Percentiles rank a stretch among this genome's conserved stretches.
Evolutionary conservation across 2,329 filamentous ascomycete species (phyloP).

Genomic region (Shiraia sp.): DNA sequence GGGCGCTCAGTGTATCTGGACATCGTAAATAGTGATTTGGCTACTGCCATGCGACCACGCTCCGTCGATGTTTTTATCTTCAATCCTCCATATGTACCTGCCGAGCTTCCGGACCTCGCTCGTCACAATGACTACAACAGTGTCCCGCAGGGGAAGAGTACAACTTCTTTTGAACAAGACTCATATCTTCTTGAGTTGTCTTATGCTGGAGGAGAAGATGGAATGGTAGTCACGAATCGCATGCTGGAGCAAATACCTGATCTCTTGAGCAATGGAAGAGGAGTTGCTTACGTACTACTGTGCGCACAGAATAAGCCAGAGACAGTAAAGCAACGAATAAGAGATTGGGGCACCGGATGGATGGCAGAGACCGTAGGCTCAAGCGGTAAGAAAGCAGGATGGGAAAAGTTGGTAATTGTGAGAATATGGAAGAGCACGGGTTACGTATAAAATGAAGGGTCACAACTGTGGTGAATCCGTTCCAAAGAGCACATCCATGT

Average conservation of each 20-base stretch:
- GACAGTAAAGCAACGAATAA: slow-evolving; percentile 67
- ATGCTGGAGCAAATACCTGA: slow-evolving; percentile 71
- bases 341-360: slow-evolving; percentile 67
- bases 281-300: slow-evolving; percentile 86
- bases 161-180: slow-evolving; percentile 71
- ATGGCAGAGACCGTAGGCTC: slow-evolving; percentile 74
- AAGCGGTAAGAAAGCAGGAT: slow-evolving; percentile 86
- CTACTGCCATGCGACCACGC: slow-evolving; percentile 60
- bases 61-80: slow-evolving; percentile 85
- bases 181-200: slow-evolving; percentile 82
- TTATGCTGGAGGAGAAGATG: slow-evolving; percentile 85
- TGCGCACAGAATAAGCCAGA: slow-evolving; percentile 89
- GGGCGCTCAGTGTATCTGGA: slow-evolving; percentile 60
- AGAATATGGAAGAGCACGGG: slow-evolving; percentile 69
- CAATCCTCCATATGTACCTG: slow-evolving; percentile 97
- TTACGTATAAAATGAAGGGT: not conserved
- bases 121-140: slow-evolving; percentile 39
- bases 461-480: not conserved
- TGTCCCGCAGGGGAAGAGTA: slow-evolving; percentile 20
- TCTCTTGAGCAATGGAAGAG: slow-evolving; percentile 64
- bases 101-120: slow-evolving; percentile 67
- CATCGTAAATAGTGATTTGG: slow-evolving; percentile 71
- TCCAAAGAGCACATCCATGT: slow-evolving; percentile 22
- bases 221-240: slow-evolving; percentile 90
- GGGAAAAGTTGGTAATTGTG: slow-evolving; percentile 91